Evolutionary conservation across 1,284 basidiomycete species (phyloP).

Genomic region (Trametes hirsuta): DNA sequence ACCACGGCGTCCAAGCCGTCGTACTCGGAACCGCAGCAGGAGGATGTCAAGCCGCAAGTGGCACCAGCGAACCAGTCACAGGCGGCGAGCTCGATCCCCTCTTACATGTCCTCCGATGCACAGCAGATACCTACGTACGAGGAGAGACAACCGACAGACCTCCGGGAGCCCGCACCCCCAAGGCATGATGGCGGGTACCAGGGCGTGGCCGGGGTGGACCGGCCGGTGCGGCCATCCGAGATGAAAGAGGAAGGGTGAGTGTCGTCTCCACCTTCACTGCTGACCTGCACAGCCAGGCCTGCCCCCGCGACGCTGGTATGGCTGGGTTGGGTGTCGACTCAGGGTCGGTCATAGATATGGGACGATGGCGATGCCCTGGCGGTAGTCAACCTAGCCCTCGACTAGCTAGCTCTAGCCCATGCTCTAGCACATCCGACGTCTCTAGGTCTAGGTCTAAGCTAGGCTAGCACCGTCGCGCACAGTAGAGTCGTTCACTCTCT

Average conservation of each 20-base stretch:
- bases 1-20: background rate
- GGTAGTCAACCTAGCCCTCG: conserved; percentile 47
- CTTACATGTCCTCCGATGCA: conserved; percentile 39
- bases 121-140: conserved; percentile 80
- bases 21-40: background rate
- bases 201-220: conserved; percentile 53
- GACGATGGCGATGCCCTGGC: conserved; percentile 40
- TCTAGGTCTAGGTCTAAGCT: conserved; percentile 60
- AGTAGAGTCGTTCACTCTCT: conserved; percentile 71
- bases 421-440: conserved; percentile 45
- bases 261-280: conserved; percentile 17
- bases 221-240: conserved; percentile 84
- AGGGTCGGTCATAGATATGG: conserved; percentile 32
- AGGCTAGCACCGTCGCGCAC: conserved; percentile 50
- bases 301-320: conserved; percentile 27
- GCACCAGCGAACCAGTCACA: conserved; percentile 13
- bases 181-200: conserved; percentile 41
- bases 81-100: conserved; percentile 25
- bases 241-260: conserved; percentile 99
- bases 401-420: conserved; percentile 56
- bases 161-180: conserved; percentile 42
- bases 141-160: conserved; percentile 58
- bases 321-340: conserved; percentile 29
- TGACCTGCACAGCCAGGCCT: conserved; percentile 25
- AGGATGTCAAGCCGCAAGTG: conserved; percentile 14